Percentiles rank a stretch among this genome's conserved stretches.
Evolutionary conservation across 495 filamentous ascomycete species (phyloP).

Genomic region (Lasiosphaeris hirsuta): DNA sequence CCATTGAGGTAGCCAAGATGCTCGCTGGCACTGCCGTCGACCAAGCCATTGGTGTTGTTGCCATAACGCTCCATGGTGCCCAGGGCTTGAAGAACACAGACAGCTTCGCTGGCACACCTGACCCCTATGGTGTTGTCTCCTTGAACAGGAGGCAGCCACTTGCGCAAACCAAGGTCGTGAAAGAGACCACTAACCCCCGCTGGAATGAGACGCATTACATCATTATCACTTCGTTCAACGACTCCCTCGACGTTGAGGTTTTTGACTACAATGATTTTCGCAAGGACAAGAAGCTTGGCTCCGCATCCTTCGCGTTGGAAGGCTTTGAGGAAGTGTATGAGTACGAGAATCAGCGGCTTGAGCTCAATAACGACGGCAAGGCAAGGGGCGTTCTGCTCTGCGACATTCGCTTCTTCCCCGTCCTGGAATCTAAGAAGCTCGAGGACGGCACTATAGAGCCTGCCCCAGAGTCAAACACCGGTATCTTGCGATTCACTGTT

Average conservation of each 20-base stretch:
- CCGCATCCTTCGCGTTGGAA: slow-evolving; percentile 79
- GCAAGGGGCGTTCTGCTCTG: slow-evolving; percentile 71
- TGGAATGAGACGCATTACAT: slow-evolving; percentile 98
- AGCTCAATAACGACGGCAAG: slow-evolving; percentile 81
- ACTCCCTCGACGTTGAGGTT: slow-evolving; percentile 74
- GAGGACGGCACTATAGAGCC: slow-evolving; percentile 75
- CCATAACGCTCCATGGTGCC: slow-evolving; percentile 85
- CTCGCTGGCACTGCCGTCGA: slow-evolving; percentile 92
- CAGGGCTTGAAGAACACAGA: slow-evolving; percentile 92
- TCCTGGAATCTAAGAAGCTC: slow-evolving; percentile 67
- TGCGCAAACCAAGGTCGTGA: slow-evolving; percentile 82
- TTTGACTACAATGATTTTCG: slow-evolving; percentile 94
- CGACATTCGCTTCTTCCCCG: slow-evolving; percentile 94
- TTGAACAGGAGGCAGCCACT: slow-evolving; percentile 77
- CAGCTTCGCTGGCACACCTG: slow-evolving; percentile 87
- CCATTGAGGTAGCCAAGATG: slow-evolving; percentile 98
- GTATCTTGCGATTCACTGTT: slow-evolving; percentile 87
- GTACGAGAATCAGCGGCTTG: slow-evolving; percentile 79
- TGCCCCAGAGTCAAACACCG: slow-evolving; percentile 83
- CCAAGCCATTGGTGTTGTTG: slow-evolving; percentile 91
- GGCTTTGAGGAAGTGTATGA: slow-evolving; percentile 70
- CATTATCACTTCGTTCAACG: slow-evolving; percentile 84
- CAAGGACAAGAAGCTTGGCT: slow-evolving; percentile 94
- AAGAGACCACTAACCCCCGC: slow-evolving; percentile 78
- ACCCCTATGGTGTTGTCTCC: slow-evolving; percentile 87